Base-by-base conservation (phyloP, 768 basidiomycete genomes). In the Suillus ampliporus region DNA sequence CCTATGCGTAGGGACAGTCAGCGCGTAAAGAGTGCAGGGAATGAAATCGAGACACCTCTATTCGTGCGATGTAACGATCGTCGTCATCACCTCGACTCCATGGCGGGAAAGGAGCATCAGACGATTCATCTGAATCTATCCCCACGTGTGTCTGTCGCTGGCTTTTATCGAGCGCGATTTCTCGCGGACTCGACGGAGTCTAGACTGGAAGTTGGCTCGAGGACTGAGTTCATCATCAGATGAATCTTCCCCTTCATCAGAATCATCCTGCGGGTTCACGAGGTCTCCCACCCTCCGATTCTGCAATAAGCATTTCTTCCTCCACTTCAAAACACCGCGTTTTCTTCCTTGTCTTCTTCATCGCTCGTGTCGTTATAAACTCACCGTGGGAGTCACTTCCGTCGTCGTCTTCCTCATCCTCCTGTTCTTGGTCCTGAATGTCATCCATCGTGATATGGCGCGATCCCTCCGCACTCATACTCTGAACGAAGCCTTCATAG, bases 381-480 rank as follows among this genome's bases (percentile, higher is more conserved):
- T n/a, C n/a, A n/a, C 69, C 74, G 23, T 64, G 68, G 2, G 61
- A 66, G 2, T 69, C 59, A 19, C 69, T 68, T 17, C 69, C 74
- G 9, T 69, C 69, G n/a, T 62, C 63, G 17, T 66, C 69, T 17
- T 71, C 31, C 6, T 31, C 77, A 31, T 80, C 83, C 61, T 88
- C 86, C 66, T 89, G 89, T 83, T 79, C 80, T 58, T 76, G 81
- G 71, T 89, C 89, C 51, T 77, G 82, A 21, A 91, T 68, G 74
- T 93, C 91, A 68, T 87, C 89, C 76, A 87, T 86, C n/a, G 87
- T 88, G 51, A 83, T 74, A 64, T 82, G 80, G 50, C 63, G 66
- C 5, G 80, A 81, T 7, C 84, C 86, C 23, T 80, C 72, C 9
- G 65, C 80, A 61, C 83, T 74, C 79, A 85, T 81, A 6, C 88